Conservation (phyloP, 2,329 filamentous ascomycete genomes). For the Trichoderma citrinoviride region DNA sequence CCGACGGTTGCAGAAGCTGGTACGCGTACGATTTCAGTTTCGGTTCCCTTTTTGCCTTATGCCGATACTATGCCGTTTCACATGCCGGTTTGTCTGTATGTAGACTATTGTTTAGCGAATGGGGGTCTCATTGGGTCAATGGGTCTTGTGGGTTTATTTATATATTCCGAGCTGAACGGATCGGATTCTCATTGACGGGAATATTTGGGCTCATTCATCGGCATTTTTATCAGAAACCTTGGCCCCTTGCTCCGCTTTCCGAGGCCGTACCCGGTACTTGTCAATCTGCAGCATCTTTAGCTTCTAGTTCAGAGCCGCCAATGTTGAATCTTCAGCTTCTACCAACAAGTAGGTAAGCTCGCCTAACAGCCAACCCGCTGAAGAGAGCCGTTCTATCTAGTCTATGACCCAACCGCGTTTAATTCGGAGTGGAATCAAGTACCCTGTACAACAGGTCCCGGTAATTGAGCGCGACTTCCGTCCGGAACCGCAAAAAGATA, state of each 20-base stretch:
- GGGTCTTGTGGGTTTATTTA: neutral
- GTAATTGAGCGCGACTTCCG: neutral
- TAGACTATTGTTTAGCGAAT: too few species aligned
- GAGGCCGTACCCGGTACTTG: neutral
- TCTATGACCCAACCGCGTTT: neutral
- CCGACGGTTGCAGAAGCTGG: too few species aligned
- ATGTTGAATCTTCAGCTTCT: too few species aligned
- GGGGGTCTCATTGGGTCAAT: neutral
- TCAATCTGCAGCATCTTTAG: neutral
- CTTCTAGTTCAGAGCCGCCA: too few species aligned
- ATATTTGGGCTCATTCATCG: conserved; percentile 2
- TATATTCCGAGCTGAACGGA: neutral
- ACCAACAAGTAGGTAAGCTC: too few species aligned
- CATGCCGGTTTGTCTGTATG: too few species aligned
- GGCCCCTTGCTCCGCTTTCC: neutral
- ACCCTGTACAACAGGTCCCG: too few species aligned
- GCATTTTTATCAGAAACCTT: conserved; percentile 3
- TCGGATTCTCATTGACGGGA: neutral
- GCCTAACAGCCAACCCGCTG: neutral
- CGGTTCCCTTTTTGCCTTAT: too few species aligned
- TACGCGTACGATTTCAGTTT: too few species aligned
- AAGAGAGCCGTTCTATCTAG: too few species aligned
- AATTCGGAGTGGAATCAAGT: too few species aligned
- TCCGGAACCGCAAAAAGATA: neutral
- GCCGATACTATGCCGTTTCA: too few species aligned